phyloP scores from a whole-genome alignment of 2,329 filamentous ascomycete genomes.

The Penicillium sp. region DNA sequence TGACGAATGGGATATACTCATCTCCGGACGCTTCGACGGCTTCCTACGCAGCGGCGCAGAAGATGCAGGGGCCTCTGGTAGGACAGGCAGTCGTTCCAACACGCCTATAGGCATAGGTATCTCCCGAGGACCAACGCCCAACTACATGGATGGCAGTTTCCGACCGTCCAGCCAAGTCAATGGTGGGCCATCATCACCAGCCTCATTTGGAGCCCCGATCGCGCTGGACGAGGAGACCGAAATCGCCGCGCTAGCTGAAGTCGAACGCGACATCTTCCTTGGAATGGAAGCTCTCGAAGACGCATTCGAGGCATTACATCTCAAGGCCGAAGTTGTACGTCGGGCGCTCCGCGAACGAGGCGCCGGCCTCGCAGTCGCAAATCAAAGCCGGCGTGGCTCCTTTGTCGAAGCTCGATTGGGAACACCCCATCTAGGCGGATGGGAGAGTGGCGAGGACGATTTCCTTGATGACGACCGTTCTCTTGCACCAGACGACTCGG shows the following conservation, averaged over 20 bases:
- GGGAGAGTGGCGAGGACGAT: slow-evolving; percentile 48
- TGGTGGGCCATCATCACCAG: slow-evolving; percentile 53
- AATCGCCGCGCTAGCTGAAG: slow-evolving; percentile 83
- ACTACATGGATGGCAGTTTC: slow-evolving; percentile 43
- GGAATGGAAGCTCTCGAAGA: slow-evolving; percentile 95
- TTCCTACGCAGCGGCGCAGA: slow-evolving; percentile 94
- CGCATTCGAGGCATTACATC: slow-evolving; percentile 88
- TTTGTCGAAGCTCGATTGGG: slow-evolving; percentile 45
- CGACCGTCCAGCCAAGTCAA: slow-evolving; percentile 43
- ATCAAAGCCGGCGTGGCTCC: slow-evolving; percentile 46
- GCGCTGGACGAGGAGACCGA: slow-evolving; percentile 93
- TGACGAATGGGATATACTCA: slow-evolving; percentile 95
- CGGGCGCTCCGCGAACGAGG: slow-evolving; percentile 77
- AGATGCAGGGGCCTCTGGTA: slow-evolving; percentile 38
- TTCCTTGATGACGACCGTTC: slow-evolving; percentile 48
- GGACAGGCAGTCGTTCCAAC: slow-evolving; percentile 42
- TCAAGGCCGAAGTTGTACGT: slow-evolving; percentile 78
- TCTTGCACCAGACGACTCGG: slow-evolving; percentile 51
- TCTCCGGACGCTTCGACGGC: slow-evolving; percentile 90
- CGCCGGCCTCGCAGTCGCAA: slow-evolving; percentile 66
- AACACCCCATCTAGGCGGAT: slow-evolving; percentile 39
- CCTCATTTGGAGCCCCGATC: slow-evolving; percentile 70
- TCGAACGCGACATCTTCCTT: slow-evolving; percentile 88
- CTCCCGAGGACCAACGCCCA: slow-evolving; percentile 37
- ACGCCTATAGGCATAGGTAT: slow-evolving; percentile 36